Percentiles rank a stretch among this genome's conserved stretches.
Evolutionary conservation across 2,329 filamentous ascomycete genomes (phyloP).

Genomic region (Pseudocercospora eumusae): DNA sequence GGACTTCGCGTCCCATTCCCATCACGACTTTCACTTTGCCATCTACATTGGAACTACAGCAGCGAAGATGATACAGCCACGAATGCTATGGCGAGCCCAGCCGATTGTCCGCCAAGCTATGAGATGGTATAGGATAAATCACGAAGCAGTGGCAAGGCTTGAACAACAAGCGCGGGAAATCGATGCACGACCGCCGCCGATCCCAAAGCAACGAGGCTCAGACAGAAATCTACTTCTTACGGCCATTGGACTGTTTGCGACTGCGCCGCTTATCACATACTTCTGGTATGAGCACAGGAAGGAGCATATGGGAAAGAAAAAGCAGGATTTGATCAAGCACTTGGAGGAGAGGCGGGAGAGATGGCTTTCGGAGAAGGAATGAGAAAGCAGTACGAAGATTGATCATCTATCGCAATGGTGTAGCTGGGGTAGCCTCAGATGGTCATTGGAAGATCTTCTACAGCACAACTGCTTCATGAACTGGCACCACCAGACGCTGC

Average conservation of each 20-base stretch:
- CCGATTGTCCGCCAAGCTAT: neutral
- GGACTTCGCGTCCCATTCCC: neutral
- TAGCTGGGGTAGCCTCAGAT: neutral
- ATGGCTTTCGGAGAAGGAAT: conserved; percentile 8
- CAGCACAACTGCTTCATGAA: neutral
- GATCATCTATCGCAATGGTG: neutral
- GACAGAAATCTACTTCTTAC: conserved; percentile 26
- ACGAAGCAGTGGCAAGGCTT: conserved; percentile 15
- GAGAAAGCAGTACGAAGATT: neutral
- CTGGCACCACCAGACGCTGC: neutral
- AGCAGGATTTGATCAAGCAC: conserved; percentile 35
- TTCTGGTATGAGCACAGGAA: conserved; percentile 39
- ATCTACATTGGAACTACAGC: neutral
- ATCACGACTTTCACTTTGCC: neutral
- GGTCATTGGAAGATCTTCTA: neutral
- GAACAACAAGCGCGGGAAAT: conserved; percentile 18
- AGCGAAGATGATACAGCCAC: neutral
- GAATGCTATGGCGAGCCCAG: neutral
- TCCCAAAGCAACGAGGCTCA: conserved; percentile 8
- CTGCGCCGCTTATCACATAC: conserved; percentile 33
- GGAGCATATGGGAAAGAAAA: conserved; percentile 39
- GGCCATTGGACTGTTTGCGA: conserved; percentile 29
- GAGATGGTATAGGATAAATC: conserved; percentile 1
- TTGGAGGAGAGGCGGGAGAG: conserved; percentile 31
- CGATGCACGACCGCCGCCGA: conserved; percentile 14